Conservation (phyloP, 768 basidiomycete genomes). For the Phylloporus sp. region DNA sequence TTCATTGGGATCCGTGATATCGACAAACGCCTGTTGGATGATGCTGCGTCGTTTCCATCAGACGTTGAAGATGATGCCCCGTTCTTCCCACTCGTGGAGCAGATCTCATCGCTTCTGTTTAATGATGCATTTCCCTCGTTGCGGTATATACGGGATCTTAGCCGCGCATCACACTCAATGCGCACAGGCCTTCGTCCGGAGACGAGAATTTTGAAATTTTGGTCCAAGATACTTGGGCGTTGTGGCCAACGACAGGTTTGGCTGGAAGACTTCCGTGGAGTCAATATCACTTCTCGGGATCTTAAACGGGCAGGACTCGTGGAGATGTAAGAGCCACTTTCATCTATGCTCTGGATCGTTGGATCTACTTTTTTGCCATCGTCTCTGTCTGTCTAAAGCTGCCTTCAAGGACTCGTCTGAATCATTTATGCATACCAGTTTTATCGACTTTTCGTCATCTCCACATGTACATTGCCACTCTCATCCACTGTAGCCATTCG, state of each 20-base stretch:
- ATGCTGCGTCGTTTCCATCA: conserved; percentile 32
- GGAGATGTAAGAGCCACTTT: conserved; percentile 5
- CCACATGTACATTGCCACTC: conserved; percentile 30
- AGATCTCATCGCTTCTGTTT: conserved; percentile 57
- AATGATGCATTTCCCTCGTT: conserved; percentile 59
- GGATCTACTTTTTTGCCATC: background rate
- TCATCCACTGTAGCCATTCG: conserved; percentile 29
- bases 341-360: background rate
- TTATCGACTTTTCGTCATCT: conserved; percentile 7
- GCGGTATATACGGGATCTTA: conserved; percentile 62
- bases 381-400: background rate
- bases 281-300: conserved; percentile 50
- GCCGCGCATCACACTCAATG: conserved; percentile 53
- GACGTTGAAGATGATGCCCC: conserved; percentile 40
- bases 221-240: conserved; percentile 45
- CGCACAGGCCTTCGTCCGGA: conserved; percentile 35
- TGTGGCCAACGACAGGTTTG: conserved; percentile 56
- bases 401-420: conserved; percentile 3
- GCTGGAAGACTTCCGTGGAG: conserved; percentile 61
- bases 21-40: conserved; percentile 55
- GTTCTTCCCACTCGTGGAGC: conserved; percentile 64
- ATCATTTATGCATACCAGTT: conserved; percentile 21
- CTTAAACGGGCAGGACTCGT: conserved; percentile 35
- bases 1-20: conserved; percentile 73
- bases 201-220: conserved; percentile 42